phyloP scores from a whole-genome alignment of 1,284 basidiomycete genomes.

The Austroboletus olivaceoglutinosus region DNA sequence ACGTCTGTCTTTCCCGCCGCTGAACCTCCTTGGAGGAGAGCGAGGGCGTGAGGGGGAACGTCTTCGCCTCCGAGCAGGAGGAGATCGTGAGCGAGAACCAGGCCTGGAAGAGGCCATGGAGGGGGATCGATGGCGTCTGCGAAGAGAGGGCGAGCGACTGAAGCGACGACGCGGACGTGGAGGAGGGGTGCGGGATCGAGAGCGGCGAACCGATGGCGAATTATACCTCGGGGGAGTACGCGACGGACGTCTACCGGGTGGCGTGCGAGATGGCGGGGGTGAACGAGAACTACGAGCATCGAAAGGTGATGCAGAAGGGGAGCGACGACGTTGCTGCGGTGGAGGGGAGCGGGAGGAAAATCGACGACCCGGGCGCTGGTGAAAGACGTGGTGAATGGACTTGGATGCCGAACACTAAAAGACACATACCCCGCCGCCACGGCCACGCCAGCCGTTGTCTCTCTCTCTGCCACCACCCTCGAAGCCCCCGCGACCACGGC shows the following conservation, averaged over 20 bases:
- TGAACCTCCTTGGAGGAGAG: constrained; percentile 45
- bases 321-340: constrained; percentile 27
- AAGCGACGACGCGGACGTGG: constrained; percentile 25
- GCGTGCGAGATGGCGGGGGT: constrained; percentile 38
- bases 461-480: constrained; percentile 38
- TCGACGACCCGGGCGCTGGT: constrained; percentile 37
- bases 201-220: constrained; percentile 23
- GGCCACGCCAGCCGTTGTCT: constrained; percentile 37
- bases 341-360: constrained; percentile 41
- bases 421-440: constrained; percentile 45
- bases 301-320: constrained; percentile 34
- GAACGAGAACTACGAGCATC: constrained; percentile 46
- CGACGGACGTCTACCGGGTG: constrained; percentile 35
- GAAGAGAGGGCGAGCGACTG: constrained; percentile 35
- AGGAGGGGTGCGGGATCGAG: constrained; percentile 31
- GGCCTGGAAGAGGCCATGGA: constrained; percentile 32
- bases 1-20: constrained; percentile 36
- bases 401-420: constrained; percentile 3
- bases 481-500: constrained; percentile 44
- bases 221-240: constrained; percentile 30
- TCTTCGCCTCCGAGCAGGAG: constrained; percentile 43
- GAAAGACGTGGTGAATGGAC: constrained; percentile 21
- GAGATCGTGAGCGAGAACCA: constrained; percentile 32
- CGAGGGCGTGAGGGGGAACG: constrained; percentile 38
- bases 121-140: constrained; percentile 35